Conservation (phyloP, 306 rosid species). For the Quercus alba region DNA sequence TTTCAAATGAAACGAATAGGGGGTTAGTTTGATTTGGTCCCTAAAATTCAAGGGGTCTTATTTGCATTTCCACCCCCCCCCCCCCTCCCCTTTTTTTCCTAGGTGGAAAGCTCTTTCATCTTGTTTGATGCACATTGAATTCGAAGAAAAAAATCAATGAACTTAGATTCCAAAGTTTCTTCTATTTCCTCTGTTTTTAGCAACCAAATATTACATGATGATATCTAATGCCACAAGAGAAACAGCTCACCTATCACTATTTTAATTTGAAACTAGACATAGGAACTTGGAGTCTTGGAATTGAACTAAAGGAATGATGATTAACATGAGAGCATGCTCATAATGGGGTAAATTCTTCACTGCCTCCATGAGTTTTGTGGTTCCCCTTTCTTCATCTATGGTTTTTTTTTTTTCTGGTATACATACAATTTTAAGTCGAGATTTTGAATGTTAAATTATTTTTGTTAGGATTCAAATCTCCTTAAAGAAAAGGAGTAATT, state of each 20-base stretch:
- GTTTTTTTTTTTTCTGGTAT: background rate
- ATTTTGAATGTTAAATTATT: background rate
- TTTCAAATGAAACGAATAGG: no score
- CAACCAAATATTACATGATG: background rate
- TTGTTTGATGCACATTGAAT: background rate
- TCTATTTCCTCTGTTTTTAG: background rate
- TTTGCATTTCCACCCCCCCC: no score
- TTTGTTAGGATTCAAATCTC: slow-evolving; percentile 4
- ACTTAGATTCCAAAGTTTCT: background rate
- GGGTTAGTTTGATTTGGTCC: no score
- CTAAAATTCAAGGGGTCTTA: no score
- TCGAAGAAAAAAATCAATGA: background rate
- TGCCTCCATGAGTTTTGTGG: background rate
- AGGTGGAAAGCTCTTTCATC: background rate
- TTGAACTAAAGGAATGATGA: background rate
- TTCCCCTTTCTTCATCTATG: background rate
- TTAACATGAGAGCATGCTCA: background rate
- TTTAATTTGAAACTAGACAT: background rate
- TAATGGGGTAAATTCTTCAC: background rate
- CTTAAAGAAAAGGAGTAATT: background rate
- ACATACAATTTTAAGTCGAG: background rate
- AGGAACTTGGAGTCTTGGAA: background rate
- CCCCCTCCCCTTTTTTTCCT: background rate
- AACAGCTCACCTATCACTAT: background rate
- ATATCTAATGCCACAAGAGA: background rate